Conservation (phyloP, 208 protist genomes). For the Acanthamoeba lenticulata region DNA sequence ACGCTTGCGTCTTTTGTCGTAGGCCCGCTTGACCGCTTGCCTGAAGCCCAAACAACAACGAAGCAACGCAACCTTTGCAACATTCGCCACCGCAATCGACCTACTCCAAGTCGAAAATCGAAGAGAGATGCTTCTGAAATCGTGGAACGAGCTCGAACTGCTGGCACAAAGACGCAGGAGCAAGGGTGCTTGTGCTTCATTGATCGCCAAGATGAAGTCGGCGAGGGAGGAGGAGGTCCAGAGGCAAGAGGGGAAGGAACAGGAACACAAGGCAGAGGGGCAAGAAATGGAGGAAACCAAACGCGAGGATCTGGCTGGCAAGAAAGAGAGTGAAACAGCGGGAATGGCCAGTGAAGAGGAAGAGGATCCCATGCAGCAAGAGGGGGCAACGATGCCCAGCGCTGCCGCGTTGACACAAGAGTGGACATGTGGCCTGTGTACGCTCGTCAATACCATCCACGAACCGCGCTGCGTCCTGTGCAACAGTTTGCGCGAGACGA, state of each 20-base stretch:
- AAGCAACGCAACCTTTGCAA: no score
- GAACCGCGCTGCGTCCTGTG: not conserved
- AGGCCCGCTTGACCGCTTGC: no score
- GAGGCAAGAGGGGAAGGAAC: not conserved
- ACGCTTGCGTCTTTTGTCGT: not conserved
- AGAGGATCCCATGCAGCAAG: not conserved
- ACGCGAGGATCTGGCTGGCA: not conserved
- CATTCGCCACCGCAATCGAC: no score
- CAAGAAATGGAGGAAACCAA: not conserved
- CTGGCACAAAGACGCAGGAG: not conserved
- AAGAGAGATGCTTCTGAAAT: not conserved
- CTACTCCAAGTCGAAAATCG: no score
- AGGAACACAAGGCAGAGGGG: not conserved
- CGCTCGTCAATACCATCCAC: not conserved
- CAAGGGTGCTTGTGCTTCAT: not conserved
- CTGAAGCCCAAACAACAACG: no score
- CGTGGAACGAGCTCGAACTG: not conserved
- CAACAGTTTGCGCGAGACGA: not conserved
- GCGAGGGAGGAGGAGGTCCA: not conserved
- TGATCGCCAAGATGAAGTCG: not conserved
- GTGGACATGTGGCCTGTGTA: conserved; percentile 5
- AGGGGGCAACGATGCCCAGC: not conserved
- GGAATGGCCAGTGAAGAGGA: not conserved
- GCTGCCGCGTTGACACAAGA: no score
- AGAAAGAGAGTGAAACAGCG: not conserved